Conservation (phyloP, 1,284 basidiomycete genomes). For the Austroboletus niveus region DNA sequence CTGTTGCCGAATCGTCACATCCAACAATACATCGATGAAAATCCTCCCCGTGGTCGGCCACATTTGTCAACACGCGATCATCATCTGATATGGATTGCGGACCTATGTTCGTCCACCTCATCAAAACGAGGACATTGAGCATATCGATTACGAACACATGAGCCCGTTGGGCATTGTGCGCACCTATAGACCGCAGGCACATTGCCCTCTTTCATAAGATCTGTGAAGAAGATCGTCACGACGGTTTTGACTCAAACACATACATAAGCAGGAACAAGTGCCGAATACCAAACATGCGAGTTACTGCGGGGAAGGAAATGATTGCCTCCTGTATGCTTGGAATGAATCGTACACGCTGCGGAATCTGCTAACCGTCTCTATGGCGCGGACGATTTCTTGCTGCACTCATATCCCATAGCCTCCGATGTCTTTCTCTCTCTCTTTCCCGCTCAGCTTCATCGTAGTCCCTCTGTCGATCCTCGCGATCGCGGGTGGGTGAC, state of each 20-base stretch:
- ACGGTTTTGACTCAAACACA: slow-evolving; percentile 11
- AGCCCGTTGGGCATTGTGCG: slow-evolving; percentile 9
- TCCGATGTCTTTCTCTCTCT: slow-evolving; percentile 52
- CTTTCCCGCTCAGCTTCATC: slow-evolving; percentile 43
- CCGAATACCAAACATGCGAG: slow-evolving; percentile 4
- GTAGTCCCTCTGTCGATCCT: slow-evolving; percentile 35
- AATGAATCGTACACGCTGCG: slow-evolving; percentile 5
- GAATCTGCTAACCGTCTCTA: slow-evolving; percentile 18
- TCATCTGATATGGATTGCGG: slow-evolving; percentile 5
- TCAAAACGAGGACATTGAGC: slow-evolving; percentile 22
- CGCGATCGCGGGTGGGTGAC: slow-evolving; percentile 29
- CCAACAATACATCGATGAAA: slow-evolving; percentile 3
- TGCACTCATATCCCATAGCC: slow-evolving; percentile 49
- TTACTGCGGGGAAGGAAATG: neutral
- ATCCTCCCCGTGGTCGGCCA: neutral
- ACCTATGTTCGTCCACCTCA: slow-evolving; percentile 13
- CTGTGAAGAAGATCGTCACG: slow-evolving; percentile 17
- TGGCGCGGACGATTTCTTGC: slow-evolving; percentile 34
- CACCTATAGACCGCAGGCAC: slow-evolving; percentile 15
- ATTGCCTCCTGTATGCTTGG: slow-evolving; percentile 5
- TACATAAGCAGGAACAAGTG: slow-evolving; percentile 5
- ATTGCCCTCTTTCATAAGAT: slow-evolving; percentile 17
- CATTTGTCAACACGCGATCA: slow-evolving; percentile 5
- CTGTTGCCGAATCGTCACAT: neutral
- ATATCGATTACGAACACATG: slow-evolving; percentile 13